Base-by-base conservation (phyloP, 768 basidiomycete genomes). In the Cystofilobasidium bisporidii region DNA sequence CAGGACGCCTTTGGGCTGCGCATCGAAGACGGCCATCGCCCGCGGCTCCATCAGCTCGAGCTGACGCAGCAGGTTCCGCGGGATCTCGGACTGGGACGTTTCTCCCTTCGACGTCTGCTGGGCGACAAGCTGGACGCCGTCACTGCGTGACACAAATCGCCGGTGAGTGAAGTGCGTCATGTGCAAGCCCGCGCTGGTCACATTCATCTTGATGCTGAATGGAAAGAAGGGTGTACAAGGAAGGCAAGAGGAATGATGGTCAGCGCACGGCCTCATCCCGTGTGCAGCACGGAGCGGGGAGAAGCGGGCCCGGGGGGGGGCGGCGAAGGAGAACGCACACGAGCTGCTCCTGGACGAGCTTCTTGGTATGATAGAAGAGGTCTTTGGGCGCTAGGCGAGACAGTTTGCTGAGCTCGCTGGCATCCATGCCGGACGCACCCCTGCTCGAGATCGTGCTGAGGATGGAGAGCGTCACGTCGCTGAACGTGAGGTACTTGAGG, bases 121-220 rank as follows among this genome's bases (percentile, higher is more conserved):
- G 2, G 26, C 18, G 28, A 32, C 8, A 20, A 56, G 8, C 6
- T 36, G n/a, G n/a, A 36, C 36, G 17, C 30, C 8, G 53, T 30
- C 53, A 30, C 28, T 17, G 17, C 30, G 53, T 11, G 26, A 30
- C 15, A 56, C 8, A 20, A 18, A 28, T 18, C 30, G 26, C 6
- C 30, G 53, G 53, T 56, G 53, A 30, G 32, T 32, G 53, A 56
- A 56, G 53, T 56, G 26, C 15, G 28, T 56, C 53, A 30, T 32
- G 53, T 56, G 53, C 18, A 6, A 10, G 26, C 53, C 53, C 28
- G 15, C 30, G 28, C 32, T 11, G 18, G 53, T 56, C 5, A 18
- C 20, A 14, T 8, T n/a, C 28, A 56, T 32, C 53, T 56, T 56
- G 26, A 17, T 30, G 17, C 53, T 56, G 28, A 9, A 10, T 18